phyloP scores from a whole-genome alignment of 495 filamentous ascomycete genomes.

The Glutinoglossum americanum region DNA sequence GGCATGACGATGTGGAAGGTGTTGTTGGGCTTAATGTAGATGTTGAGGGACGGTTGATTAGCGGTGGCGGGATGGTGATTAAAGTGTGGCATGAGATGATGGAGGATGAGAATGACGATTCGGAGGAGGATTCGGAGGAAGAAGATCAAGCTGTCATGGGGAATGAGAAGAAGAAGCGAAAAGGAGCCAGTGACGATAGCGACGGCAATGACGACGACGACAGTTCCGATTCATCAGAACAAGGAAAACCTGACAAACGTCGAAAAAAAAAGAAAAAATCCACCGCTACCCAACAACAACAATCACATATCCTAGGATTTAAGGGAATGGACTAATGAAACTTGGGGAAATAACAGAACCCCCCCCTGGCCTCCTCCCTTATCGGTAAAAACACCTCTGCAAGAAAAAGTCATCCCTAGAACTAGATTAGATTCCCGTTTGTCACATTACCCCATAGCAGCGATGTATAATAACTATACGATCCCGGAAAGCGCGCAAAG shows the following conservation, averaged over 20 bases:
- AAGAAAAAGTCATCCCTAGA: too few species aligned
- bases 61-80: slow-evolving; percentile 57
- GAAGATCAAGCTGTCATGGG: slow-evolving; percentile 22
- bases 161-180: slow-evolving; percentile 12
- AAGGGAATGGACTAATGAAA: slow-evolving; percentile 44
- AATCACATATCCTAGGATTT: slow-evolving; percentile 33
- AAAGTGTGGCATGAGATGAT: slow-evolving; percentile 60
- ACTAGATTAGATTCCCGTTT: too few species aligned
- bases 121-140: slow-evolving; percentile 6
- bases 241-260: slow-evolving; percentile 22
- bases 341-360: too few species aligned
- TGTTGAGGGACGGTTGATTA: slow-evolving; percentile 63
- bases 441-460: too few species aligned
- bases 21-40: slow-evolving; percentile 65
- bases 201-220: slow-evolving; percentile 18
- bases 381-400: too few species aligned
- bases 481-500: too few species aligned
- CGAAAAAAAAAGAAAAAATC: slow-evolving; percentile 38
- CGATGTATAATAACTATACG: too few species aligned
- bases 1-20: slow-evolving; percentile 67
- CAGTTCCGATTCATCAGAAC: slow-evolving; percentile 14
- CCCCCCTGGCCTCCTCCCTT: too few species aligned
- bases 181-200: slow-evolving; percentile 25
- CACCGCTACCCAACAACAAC: slow-evolving; percentile 27
- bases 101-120: slow-evolving; percentile 17